Conservation (phyloP, 2,329 filamentous ascomycete species). For the Sporothrix brasiliensis region DNA sequence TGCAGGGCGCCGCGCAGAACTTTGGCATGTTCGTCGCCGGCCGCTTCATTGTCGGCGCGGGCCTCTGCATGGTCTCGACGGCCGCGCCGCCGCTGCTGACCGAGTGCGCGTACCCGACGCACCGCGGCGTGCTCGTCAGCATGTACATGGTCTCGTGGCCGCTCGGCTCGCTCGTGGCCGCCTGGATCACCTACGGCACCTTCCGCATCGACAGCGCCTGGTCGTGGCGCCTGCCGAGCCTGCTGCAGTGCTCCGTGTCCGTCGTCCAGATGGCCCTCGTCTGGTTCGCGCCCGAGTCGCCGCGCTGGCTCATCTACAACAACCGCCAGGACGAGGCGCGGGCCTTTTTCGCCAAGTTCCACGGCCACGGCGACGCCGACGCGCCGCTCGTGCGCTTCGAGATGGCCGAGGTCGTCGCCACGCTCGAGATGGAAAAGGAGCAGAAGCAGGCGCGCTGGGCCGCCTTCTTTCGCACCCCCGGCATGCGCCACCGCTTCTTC, state of each 20-base stretch:
- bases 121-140: slow-evolving; percentile 73
- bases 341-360: slow-evolving; percentile 40
- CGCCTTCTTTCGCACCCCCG: slow-evolving; percentile 32
- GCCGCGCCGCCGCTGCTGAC: slow-evolving; percentile 32
- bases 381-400: slow-evolving; percentile 33
- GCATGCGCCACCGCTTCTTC: slow-evolving; percentile 34
- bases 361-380: slow-evolving; percentile 31
- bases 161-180: slow-evolving; percentile 70
- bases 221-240: slow-evolving; percentile 48
- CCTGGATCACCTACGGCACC: slow-evolving; percentile 71
- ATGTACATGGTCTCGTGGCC: slow-evolving; percentile 84
- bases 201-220: slow-evolving; percentile 39
- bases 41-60: slow-evolving; percentile 68
- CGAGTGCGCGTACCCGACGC: slow-evolving; percentile 76
- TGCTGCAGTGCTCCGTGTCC: slow-evolving; percentile 45
- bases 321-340: slow-evolving; percentile 46
- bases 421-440: slow-evolving; percentile 45
- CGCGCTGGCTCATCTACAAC: slow-evolving; percentile 32
- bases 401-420: slow-evolving; percentile 35
- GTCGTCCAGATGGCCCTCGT: slow-evolving; percentile 31
- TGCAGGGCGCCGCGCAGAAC: slow-evolving; percentile 69
- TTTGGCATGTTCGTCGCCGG: slow-evolving; percentile 69
- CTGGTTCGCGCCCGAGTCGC: slow-evolving; percentile 34
- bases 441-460: slow-evolving; percentile 28
- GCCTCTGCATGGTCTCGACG: slow-evolving; percentile 52